These are phyloP conservation scores for Prunus salicina DNA, from an alignment of 306 rosid genomes.

Conservation along the genomic window DNA sequence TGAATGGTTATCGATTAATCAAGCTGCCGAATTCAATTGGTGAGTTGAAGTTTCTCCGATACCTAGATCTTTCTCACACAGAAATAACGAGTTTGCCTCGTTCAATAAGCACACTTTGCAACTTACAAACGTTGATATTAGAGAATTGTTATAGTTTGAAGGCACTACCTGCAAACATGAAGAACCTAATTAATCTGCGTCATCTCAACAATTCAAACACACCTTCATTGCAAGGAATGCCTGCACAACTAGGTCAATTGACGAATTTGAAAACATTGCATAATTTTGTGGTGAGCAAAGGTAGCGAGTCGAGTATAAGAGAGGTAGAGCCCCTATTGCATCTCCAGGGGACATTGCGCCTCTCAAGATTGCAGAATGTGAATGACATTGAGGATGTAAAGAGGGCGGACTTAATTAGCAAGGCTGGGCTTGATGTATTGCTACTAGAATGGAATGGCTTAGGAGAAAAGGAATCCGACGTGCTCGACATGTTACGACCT, in stretches of 20 bases:
- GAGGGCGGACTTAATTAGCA: not conserved
- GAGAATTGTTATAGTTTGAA: not conserved
- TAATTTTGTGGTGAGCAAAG: not conserved
- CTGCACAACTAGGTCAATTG: slow-evolving; percentile 9
- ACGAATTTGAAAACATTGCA: slow-evolving; percentile 5
- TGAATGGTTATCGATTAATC: not conserved
- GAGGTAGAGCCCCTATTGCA: slow-evolving; percentile 4
- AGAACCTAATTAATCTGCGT: not conserved
- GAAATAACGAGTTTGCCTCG: not conserved
- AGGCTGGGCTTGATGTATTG: not conserved
- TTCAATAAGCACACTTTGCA: not conserved
- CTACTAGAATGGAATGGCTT: slow-evolving; percentile 7
- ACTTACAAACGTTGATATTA: not conserved
- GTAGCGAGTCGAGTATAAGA: not conserved
- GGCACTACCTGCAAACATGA: not conserved
- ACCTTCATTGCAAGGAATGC: slow-evolving; percentile 9
- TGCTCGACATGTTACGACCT: slow-evolving; percentile 10
- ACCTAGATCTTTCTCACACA: slow-evolving; percentile 14
- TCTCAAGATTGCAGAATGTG: slow-evolving; percentile 21
- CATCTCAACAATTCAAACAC: not conserved
- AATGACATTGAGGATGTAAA: not conserved
- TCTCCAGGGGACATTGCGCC: not conserved
- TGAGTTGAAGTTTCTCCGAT: not conserved
- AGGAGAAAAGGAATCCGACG: not conserved
- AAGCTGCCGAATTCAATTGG: not conserved